A percentile compares a stretch with the other conserved stretches of the same genome.
phyloP scores from a whole-genome alignment of 2,329 filamentous ascomycete species.

The Xylaria arbuscula region DNA sequence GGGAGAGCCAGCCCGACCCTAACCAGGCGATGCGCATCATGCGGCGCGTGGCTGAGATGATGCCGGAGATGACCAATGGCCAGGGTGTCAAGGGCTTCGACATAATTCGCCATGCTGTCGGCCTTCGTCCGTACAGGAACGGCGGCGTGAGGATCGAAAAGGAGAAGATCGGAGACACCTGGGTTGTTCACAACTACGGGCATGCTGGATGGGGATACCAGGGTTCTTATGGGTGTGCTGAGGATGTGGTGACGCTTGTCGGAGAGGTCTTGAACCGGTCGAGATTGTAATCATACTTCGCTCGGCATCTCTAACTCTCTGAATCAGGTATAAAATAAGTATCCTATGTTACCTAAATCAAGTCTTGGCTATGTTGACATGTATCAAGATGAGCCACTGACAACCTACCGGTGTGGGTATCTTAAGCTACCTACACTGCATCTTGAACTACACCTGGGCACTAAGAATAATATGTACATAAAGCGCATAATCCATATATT shows the following conservation, averaged over 20 bases:
- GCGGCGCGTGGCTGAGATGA: slow-evolving; percentile 75
- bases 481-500: no score
- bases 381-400: no score
- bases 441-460: no score
- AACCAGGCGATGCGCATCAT: slow-evolving; percentile 86
- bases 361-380: no score
- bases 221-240: slow-evolving; percentile 75
- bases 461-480: no score
- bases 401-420: no score
- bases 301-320: neutral
- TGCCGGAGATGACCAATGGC: slow-evolving; percentile 71
- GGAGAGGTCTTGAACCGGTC: slow-evolving; percentile 63
- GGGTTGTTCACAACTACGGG: slow-evolving; percentile 84
- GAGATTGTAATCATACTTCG: slow-evolving; percentile 37
- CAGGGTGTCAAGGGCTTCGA: slow-evolving; percentile 78
- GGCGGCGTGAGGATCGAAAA: slow-evolving; percentile 81
- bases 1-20: slow-evolving; percentile 82
- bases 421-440: no score
- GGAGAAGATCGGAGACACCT: slow-evolving; percentile 71
- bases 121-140: slow-evolving; percentile 78
- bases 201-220: slow-evolving; percentile 83
- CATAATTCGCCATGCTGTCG: slow-evolving; percentile 84
- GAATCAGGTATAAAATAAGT: neutral
- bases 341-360: no score
- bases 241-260: slow-evolving; percentile 73